These are phyloP conservation scores for Cutaneotrichosporon cavernicola DNA, from an alignment of 1,284 basidiomycete species.

Conservation along the genomic window DNA sequence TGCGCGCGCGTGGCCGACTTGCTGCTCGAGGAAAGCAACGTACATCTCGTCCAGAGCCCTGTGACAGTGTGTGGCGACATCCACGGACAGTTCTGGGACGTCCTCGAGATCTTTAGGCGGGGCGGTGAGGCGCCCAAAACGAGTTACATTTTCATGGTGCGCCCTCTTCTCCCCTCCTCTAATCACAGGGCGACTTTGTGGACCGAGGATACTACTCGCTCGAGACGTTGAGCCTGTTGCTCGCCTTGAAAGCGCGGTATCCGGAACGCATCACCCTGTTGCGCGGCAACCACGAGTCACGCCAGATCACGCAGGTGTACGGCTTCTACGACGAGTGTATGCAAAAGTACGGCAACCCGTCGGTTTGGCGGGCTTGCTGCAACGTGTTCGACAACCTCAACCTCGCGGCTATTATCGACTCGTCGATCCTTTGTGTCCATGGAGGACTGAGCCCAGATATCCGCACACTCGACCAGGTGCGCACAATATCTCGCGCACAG, in stretches of 20 bases:
- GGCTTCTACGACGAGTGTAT: conserved; percentile 98
- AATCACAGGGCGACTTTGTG: conserved; percentile 85
- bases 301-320: conserved; percentile 97
- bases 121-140: conserved; percentile 86
- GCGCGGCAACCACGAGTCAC: conserved; percentile 90
- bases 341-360: conserved; percentile 90
- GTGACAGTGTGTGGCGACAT: conserved; percentile 94
- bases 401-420: conserved; percentile 94
- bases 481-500: conserved; percentile 84
- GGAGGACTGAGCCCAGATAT: conserved; percentile 91
- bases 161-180: conserved; percentile 1
- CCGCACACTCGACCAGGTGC: conserved; percentile 84
- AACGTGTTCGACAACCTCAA: conserved; percentile 93
- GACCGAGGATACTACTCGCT: conserved; percentile 94
- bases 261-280: conserved; percentile 88
- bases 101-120: conserved; percentile 82
- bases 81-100: conserved; percentile 94
- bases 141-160: conserved; percentile 89
- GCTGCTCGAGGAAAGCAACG: conserved; percentile 91
- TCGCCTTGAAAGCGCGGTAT: conserved; percentile 92
- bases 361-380: conserved; percentile 95
- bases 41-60: conserved; percentile 85
- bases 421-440: conserved; percentile 85
- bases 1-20: conserved; percentile 81
- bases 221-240: conserved; percentile 87